Evolutionary conservation across 2,329 filamentous ascomycete genomes (phyloP), one percentile per base, ranked within the genome.

Genomic region (Calonectria naviculata): DNA sequence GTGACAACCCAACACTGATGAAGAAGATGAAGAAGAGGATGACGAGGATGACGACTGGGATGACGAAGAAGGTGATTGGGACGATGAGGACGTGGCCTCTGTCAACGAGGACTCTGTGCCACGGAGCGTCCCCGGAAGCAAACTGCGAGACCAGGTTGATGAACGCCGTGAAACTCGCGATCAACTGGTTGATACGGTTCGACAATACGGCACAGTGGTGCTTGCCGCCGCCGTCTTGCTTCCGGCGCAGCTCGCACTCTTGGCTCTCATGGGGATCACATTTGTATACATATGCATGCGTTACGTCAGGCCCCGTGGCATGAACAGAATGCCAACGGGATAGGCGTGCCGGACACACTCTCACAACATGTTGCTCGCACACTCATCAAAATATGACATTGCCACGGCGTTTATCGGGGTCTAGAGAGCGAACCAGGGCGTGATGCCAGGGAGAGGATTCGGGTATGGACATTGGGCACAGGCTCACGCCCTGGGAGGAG

Each of bases 211-310:
- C 73, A 81, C 85, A 73, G 79, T 81, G 56, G 69, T 85, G 31
- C 75, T 87, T 65, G 87, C 84, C 15, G 84, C 85, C 19, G 75
- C 85, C 62, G 86, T 89, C 71, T 82, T 89, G 73, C 83, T 89
- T 49, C 87, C 87, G 67, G 80, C 80, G 61, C 81, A 81, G 74
- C 78, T 88, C 68, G 80, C 86, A 62, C 77, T 79, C 28, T 65
- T 85, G 66, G 81, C 84, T 70, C 76, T 82, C 58, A 71, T 82
- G 60, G 78, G 76, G 38, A 78, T 78, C 66, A 85, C 81, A 54
- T 77, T 81, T 70, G 79, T 84, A 78, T 88, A 87, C 78, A 74
- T 84, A 78, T 83, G 81, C 79, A 83, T 82, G 77, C 79, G 72
- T 74, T 71, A 77, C 67, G 74, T 76, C 72, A 68, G 73, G 70